Evolutionary conservation across 1,284 basidiomycete genomes (phyloP).

Genomic region (Pseudozyma sp.): DNA sequence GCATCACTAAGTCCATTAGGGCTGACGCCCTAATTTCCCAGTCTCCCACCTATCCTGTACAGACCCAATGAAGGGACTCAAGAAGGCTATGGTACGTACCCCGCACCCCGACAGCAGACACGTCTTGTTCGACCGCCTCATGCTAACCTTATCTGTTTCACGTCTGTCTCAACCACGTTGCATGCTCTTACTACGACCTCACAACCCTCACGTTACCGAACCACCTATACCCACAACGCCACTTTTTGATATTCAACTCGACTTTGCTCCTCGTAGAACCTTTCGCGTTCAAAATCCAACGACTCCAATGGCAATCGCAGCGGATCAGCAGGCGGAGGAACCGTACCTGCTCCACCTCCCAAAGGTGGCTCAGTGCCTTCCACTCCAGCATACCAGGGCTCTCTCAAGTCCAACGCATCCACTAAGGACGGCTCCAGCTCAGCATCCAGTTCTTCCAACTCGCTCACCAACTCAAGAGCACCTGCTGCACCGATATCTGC

Average conservation of each 20-base stretch:
- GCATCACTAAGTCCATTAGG: too few relatives aligned
- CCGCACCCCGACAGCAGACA: too few relatives aligned
- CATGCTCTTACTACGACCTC: too few relatives aligned
- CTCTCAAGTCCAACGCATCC: constrained; percentile 45
- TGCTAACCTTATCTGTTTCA: not conserved
- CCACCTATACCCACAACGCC: constrained; percentile 1
- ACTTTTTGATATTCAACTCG: not conserved
- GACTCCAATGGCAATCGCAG: constrained; percentile 59
- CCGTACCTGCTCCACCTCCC: constrained; percentile 56
- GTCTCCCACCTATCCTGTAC: too few relatives aligned
- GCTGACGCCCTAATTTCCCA: too few relatives aligned
- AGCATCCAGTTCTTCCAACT: constrained; percentile 53
- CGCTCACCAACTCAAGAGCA: constrained; percentile 37
- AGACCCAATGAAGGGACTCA: constrained; percentile 67
- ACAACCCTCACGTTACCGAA: too few relatives aligned
- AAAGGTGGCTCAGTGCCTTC: constrained; percentile 58
- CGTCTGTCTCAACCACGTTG: not conserved
- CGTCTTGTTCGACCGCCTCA: not conserved
- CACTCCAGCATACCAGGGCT: constrained; percentile 55
- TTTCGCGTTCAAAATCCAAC: constrained; percentile 63
- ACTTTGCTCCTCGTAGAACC: constrained; percentile 47
- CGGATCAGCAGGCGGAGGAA: constrained; percentile 46
- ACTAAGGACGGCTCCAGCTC: constrained; percentile 40
- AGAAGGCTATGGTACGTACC: constrained; percentile 68
- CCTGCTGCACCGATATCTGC: constrained; percentile 22